Evolutionary conservation across 2,329 filamentous ascomycete species (phyloP).

Genomic region (Aspergillus bombycis): DNA sequence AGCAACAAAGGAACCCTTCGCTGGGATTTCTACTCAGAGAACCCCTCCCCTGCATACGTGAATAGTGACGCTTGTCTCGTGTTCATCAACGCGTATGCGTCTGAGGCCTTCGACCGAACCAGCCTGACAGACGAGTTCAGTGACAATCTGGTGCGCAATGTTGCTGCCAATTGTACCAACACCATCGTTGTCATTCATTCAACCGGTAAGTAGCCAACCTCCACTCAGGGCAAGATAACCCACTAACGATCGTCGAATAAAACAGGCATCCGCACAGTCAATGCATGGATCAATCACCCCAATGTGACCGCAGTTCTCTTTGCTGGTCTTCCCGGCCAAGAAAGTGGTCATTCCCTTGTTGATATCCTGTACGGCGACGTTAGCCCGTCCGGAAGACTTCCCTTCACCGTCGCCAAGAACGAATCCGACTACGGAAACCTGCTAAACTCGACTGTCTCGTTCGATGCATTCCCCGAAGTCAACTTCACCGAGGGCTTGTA

Average conservation of each 20-base stretch:
- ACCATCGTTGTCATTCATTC: conserved; percentile 68
- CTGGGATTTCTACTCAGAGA: conserved; percentile 60
- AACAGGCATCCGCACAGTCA: conserved; percentile 51
- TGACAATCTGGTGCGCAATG: conserved; percentile 58
- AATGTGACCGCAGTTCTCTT: conserved; percentile 68
- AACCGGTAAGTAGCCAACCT: conserved; percentile 46
- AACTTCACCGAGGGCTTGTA: conserved; percentile 9
- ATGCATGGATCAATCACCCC: conserved; percentile 61
- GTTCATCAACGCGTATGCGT: conserved; percentile 58
- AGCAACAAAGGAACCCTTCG: conserved; percentile 59
- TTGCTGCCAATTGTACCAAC: conserved; percentile 62
- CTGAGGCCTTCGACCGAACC: conserved; percentile 40
- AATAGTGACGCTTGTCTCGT: conserved; percentile 47
- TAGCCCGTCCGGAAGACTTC: conserved; percentile 28
- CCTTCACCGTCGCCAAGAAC: conserved; percentile 62
- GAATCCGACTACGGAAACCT: conserved; percentile 57
- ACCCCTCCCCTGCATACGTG: conserved; percentile 42
- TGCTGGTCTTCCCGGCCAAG: conserved; percentile 65
- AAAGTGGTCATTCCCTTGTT: conserved; percentile 59
- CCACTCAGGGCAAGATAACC: rapidly evolving
- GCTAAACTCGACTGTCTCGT: conserved; percentile 3
- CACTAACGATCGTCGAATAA: neutral
- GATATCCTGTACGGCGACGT: conserved; percentile 59
- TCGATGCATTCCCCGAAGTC: neutral
- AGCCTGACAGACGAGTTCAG: conserved; percentile 43